A percentile compares a stretch with the other conserved stretches of the same genome.
Evolutionary conservation across 2,329 filamentous ascomycete species (phyloP).

Genomic region (Diaporthe sp.): DNA sequence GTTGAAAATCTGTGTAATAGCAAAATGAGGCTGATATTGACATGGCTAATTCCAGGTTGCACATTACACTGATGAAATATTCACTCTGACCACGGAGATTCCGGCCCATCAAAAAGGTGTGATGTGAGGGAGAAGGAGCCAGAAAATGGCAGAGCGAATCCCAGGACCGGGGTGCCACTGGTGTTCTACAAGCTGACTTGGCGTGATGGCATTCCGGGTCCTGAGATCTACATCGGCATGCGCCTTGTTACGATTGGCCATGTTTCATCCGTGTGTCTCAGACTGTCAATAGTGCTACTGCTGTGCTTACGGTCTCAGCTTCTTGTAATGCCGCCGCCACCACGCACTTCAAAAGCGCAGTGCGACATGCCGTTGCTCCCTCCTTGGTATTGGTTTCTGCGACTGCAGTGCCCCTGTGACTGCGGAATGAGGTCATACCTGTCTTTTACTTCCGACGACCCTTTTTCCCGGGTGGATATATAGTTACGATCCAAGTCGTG

Average conservation of each 20-base stretch:
- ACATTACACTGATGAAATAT: too few species aligned
- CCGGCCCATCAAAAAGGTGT: too few species aligned
- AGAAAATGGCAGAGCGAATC: too few species aligned
- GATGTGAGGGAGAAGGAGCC: too few species aligned
- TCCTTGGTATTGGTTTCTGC: background rate
- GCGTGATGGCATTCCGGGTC: background rate
- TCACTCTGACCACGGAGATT: too few species aligned
- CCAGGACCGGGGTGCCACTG: too few species aligned
- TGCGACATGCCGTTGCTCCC: background rate
- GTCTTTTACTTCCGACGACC: background rate
- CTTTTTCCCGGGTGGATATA: too few species aligned
- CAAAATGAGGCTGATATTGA: too few species aligned
- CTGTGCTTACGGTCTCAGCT: background rate
- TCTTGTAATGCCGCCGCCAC: background rate
- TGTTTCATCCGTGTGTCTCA: background rate
- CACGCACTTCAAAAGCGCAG: background rate
- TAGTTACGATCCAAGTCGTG: too few species aligned
- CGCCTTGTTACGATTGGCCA: background rate
- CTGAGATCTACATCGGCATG: background rate
- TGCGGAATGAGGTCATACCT: background rate
- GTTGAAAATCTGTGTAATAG: too few species aligned
- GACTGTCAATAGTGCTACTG: background rate
- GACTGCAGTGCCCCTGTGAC: background rate
- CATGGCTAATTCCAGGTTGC: too few species aligned
- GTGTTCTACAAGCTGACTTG: background rate